These are phyloP conservation scores for Davidsoniella eucalypti DNA, from an alignment of 2,329 filamentous ascomycete species.

Conservation along the genomic window DNA sequence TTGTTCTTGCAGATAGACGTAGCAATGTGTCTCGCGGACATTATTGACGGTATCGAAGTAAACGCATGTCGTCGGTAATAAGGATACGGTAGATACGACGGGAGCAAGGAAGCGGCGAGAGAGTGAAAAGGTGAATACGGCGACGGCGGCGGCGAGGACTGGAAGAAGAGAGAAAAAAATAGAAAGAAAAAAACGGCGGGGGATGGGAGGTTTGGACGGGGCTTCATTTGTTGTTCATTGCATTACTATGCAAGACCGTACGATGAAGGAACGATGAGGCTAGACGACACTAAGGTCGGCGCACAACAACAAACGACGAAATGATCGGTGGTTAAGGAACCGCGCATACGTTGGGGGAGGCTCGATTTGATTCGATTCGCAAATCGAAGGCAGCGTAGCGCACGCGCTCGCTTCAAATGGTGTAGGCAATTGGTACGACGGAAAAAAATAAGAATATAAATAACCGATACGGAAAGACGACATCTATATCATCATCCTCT, in stretches of 20 bases:
- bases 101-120: not conserved
- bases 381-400: not conserved
- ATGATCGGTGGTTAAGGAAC: not conserved
- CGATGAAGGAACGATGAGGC: no score
- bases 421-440: no score
- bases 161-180: not conserved
- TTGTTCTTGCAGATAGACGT: not conserved
- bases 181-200: not conserved
- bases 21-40: not conserved
- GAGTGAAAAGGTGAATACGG: not conserved
- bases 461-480: constrained; percentile 4
- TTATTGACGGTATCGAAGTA: not conserved
- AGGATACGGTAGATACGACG: no score
- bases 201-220: constrained; percentile 1
- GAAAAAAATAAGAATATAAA: not conserved
- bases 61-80: not conserved
- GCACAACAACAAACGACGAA: no score
- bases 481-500: constrained; percentile 6
- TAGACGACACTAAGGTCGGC: no score
- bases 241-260: no score
- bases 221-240: not conserved
- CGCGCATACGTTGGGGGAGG: not conserved
- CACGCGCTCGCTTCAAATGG: not conserved
- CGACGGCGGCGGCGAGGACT: constrained; percentile 2
- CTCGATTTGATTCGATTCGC: no score